These are phyloP conservation scores for Polytrichum commune DNA, from an alignment of 225 moss, liverwort and hornwort genomes.

Conservation along the genomic window DNA sequence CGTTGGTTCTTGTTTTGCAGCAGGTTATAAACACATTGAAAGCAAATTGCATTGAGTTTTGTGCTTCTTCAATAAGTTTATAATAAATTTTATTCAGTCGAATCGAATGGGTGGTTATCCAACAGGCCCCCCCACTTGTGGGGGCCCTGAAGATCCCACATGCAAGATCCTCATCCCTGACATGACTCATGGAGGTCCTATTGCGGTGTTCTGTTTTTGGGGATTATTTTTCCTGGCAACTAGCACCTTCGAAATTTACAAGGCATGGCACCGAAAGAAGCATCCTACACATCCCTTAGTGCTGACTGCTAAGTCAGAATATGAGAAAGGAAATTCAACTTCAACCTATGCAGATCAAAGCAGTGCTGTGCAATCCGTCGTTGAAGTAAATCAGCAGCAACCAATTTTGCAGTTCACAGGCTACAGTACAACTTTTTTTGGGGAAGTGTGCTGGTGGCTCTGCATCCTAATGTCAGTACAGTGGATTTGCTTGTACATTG, in stretches of 20 bases:
- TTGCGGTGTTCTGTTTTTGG: conserved; percentile 63
- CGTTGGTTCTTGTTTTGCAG: too few species aligned
- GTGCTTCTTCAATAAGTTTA: too few species aligned
- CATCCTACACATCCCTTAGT: conserved; percentile 12
- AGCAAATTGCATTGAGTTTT: too few species aligned
- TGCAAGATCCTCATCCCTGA: conserved; percentile 49
- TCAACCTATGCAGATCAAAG: not conserved
- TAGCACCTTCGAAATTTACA: conserved; percentile 34
- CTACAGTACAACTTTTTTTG: conserved; percentile 32
- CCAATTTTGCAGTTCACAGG: conserved; percentile 48
- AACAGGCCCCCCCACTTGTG: conserved; percentile 59
- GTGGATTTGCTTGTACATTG: conserved; percentile 45
- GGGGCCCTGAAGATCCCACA: conserved; percentile 42
- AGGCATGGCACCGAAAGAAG: conserved; percentile 22
- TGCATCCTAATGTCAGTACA: conserved; percentile 51
- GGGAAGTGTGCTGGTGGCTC: conserved; percentile 59
- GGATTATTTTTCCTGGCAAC: conserved; percentile 32
- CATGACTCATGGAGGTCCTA: conserved; percentile 37
- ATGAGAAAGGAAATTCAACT: not conserved
- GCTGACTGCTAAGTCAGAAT: not conserved
- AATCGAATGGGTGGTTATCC: conserved; percentile 38
- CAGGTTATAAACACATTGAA: too few species aligned
- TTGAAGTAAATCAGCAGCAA: conserved; percentile 29
- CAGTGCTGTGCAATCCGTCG: conserved; percentile 23
- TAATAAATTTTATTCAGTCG: too few species aligned